Evolutionary conservation across 495 filamentous ascomycete species (phyloP).

Genomic region (Bacidia rubella): DNA sequence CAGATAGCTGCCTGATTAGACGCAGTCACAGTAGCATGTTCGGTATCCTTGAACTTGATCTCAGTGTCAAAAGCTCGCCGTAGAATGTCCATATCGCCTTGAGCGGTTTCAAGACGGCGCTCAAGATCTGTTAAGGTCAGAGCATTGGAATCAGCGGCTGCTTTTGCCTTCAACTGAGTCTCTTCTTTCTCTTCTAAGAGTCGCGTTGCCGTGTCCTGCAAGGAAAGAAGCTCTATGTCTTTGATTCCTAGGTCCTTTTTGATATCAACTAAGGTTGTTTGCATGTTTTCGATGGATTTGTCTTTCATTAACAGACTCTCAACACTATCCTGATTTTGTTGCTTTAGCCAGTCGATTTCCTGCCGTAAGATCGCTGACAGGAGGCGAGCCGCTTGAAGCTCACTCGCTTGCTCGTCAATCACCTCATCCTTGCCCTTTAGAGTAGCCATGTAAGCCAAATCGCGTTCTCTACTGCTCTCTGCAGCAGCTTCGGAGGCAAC

Average conservation of each 20-base stretch:
- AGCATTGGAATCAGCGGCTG: background rate
- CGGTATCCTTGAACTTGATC: background rate
- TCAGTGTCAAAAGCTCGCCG: background rate
- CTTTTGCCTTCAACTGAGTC: background rate
- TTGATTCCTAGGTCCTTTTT: background rate
- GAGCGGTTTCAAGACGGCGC: background rate
- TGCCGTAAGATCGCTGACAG: background rate
- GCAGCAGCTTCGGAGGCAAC: background rate
- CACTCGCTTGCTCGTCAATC: conserved; percentile 20
- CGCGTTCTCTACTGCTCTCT: conserved; percentile 26
- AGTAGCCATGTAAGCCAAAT: conserved; percentile 32
- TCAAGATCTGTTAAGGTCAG: background rate
- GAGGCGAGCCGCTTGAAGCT: conserved; percentile 1
- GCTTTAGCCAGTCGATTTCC: background rate
- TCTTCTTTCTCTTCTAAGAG: background rate
- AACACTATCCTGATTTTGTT: background rate
- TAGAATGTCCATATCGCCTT: conserved; percentile 1
- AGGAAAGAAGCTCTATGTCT: background rate
- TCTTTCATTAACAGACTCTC: background rate
- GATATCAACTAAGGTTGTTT: background rate
- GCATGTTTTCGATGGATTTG: background rate
- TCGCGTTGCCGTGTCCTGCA: background rate
- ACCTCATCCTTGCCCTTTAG: conserved; percentile 34
- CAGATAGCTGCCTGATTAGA: conserved; percentile 1
- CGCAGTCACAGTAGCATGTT: background rate